Conservation (phyloP, 495 filamentous ascomycete genomes). For the Penicillium goetzii region DNA sequence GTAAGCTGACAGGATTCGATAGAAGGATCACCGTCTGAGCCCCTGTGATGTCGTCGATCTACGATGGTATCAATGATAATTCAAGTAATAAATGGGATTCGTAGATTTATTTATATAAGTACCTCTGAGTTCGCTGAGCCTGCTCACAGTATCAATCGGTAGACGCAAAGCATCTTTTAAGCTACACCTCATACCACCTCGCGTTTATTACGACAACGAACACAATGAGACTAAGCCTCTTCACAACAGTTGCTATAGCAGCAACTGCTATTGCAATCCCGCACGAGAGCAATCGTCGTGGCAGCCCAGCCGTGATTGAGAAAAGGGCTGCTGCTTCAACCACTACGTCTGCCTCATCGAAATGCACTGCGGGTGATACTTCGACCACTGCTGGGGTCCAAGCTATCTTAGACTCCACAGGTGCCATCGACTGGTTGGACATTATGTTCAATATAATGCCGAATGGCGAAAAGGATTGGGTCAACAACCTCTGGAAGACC, state of each 20-base stretch:
- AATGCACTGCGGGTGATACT: background rate
- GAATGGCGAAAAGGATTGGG: conserved; percentile 8
- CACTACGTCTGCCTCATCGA: background rate
- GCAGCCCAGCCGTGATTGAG: background rate
- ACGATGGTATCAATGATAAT: background rate
- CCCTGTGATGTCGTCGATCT: background rate
- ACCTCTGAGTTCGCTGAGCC: background rate
- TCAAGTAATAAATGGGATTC: background rate
- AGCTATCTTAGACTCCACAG: background rate
- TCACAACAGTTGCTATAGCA: background rate
- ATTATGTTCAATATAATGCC: background rate
- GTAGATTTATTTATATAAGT: background rate
- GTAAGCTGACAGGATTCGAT: conserved; percentile 1
- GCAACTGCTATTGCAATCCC: background rate
- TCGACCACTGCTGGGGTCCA: conserved; percentile 1
- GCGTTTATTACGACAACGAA: background rate
- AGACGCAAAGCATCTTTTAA: background rate
- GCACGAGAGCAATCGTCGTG: background rate
- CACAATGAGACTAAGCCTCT: background rate
- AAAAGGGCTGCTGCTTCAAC: background rate
- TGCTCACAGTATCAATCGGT: background rate
- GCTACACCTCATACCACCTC: background rate
- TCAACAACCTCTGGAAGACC: conserved; percentile 5
- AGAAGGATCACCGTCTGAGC: background rate
- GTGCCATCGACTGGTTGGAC: conserved; percentile 1